These are phyloP conservation scores for Oxyria digyna DNA, from an alignment of 148 eudicot genomes.

Conservation along the genomic window DNA sequence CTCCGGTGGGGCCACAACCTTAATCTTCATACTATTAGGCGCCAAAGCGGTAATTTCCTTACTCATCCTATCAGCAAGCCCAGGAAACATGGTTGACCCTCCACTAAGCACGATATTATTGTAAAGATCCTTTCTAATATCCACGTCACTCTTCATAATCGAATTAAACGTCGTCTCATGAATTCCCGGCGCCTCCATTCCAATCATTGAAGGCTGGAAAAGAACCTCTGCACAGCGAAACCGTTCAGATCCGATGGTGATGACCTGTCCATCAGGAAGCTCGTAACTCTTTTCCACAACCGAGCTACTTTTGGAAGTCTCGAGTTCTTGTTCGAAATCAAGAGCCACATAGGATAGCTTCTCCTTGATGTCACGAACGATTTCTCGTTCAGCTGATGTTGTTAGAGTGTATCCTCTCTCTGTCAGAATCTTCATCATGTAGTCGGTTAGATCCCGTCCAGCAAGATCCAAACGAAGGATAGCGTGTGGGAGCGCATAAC, in stretches of 20 bases:
- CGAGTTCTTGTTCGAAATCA: slow-evolving; percentile 8
- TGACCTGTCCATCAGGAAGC: slow-evolving; percentile 9
- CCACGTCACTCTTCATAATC: slow-evolving; percentile 11
- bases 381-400: slow-evolving; percentile 9
- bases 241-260: slow-evolving; percentile 10
- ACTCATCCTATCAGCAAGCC: slow-evolving; percentile 6
- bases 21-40: slow-evolving; percentile 8
- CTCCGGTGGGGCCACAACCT: slow-evolving; percentile 9
- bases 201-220: slow-evolving; percentile 5
- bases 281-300: slow-evolving; percentile 5
- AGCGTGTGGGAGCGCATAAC: slow-evolving; percentile 9
- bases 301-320: slow-evolving; percentile 4
- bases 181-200: slow-evolving; percentile 3
- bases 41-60: slow-evolving; percentile 10
- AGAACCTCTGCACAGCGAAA: slow-evolving; percentile 11
- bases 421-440: slow-evolving; percentile 8
- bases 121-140: slow-evolving; percentile 6
- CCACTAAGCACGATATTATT: slow-evolving; percentile 5
- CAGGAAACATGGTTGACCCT: slow-evolving; percentile 7
- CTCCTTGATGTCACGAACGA: slow-evolving; percentile 7
- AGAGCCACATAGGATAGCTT: not conserved
- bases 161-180: slow-evolving; percentile 5
- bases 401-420: slow-evolving; percentile 8
- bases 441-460: slow-evolving; percentile 7
- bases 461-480: slow-evolving; percentile 10